phyloP scores from a whole-genome alignment of 495 filamentous ascomycete genomes.

The Mytilinidion resinicola region DNA sequence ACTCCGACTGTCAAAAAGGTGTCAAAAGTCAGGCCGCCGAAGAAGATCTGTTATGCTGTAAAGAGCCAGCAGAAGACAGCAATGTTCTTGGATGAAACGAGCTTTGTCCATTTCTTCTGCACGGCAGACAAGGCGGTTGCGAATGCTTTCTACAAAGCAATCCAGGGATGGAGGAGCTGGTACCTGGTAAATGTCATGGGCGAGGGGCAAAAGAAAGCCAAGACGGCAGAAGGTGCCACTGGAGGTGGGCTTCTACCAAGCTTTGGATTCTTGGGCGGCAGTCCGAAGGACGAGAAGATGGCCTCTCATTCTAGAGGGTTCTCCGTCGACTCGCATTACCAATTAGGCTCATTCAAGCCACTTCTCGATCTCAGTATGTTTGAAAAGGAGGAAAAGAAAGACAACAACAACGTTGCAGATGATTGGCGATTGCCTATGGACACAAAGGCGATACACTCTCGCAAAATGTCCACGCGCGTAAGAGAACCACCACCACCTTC shows the following conservation, averaged over 20 bases:
- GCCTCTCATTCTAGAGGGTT: slow-evolving; percentile 19
- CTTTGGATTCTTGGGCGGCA: slow-evolving; percentile 5
- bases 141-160: slow-evolving; percentile 57
- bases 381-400: slow-evolving; percentile 12
- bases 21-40: slow-evolving; percentile 44
- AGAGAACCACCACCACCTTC: slow-evolving; percentile 40
- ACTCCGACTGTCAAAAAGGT: slow-evolving; percentile 56
- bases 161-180: slow-evolving; percentile 84
- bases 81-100: slow-evolving; percentile 73
- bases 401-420: slow-evolving; percentile 7
- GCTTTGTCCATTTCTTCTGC: slow-evolving; percentile 87
- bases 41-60: slow-evolving; percentile 73
- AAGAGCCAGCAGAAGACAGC: slow-evolving; percentile 89
- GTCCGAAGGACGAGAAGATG: slow-evolving; percentile 35
- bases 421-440: slow-evolving; percentile 9
- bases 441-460: slow-evolving; percentile 27
- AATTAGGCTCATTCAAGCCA: slow-evolving; percentile 52
- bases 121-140: slow-evolving; percentile 64
- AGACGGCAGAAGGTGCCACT: slow-evolving; percentile 14
- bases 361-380: slow-evolving; percentile 48
- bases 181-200: slow-evolving; percentile 67
- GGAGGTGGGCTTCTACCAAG: neutral
- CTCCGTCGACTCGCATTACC: slow-evolving; percentile 41
- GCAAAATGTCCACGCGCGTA: slow-evolving; percentile 22
- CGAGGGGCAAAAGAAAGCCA: slow-evolving; percentile 40